Evolutionary conservation across 106 monocot genomes (phyloP).

Genomic region (Dactylorhiza incarnata): DNA sequence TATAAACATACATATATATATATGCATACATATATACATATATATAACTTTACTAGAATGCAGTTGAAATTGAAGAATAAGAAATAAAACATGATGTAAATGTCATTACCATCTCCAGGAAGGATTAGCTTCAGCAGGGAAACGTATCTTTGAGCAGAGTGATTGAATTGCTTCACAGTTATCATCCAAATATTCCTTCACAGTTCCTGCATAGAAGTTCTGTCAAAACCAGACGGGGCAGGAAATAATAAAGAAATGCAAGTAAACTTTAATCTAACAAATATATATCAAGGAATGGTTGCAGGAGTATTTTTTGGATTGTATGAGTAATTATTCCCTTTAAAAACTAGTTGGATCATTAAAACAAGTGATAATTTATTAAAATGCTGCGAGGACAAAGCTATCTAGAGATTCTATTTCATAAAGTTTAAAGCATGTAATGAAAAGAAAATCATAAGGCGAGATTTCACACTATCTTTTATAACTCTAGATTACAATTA

Average conservation of each 20-base stretch:
- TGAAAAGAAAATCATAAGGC: too few relatives aligned
- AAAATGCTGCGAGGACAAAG: too few relatives aligned
- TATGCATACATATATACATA: too few relatives aligned
- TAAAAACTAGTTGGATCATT: neutral
- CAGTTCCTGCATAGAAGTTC: neutral
- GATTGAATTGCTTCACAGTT: neutral
- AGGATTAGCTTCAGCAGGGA: constrained; percentile 1
- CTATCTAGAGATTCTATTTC: too few relatives aligned
- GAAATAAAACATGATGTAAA: neutral
- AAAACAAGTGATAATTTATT: too few relatives aligned
- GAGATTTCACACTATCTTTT: too few relatives aligned
- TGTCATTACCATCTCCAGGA: constrained; percentile 6
- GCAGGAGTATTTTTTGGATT: neutral
- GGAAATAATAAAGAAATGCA: neutral
- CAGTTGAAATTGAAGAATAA: neutral
- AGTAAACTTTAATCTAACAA: neutral
- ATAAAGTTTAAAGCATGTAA: too few relatives aligned
- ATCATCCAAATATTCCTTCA: constrained; percentile 7
- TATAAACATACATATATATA: too few relatives aligned
- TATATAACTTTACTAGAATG: neutral
- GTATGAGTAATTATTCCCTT: neutral
- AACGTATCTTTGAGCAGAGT: constrained; percentile 10
- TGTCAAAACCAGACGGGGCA: neutral
- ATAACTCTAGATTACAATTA: too few relatives aligned
- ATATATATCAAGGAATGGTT: neutral